Percentiles rank a stretch among this genome's conserved stretches.
These are phyloP conservation scores for Blastobotrys robertii DNA, from an alignment of 805 yeast genomes.

Conservation along the genomic window DNA sequence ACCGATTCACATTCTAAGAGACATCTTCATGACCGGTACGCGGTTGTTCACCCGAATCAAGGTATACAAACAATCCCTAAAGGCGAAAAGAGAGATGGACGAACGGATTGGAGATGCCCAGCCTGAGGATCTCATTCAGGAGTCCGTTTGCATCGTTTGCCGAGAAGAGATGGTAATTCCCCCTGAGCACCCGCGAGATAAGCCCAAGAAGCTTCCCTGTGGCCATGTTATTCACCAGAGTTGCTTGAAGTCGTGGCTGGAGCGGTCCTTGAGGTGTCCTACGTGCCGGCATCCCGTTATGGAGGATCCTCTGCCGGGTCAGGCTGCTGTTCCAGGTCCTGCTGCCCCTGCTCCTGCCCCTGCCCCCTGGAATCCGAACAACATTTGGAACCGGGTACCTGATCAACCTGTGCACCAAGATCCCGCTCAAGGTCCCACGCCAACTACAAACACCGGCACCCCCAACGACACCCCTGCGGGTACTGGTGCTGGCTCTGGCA, in stretches of 20 bases:
- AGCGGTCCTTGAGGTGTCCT: slow-evolving; percentile 88
- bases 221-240: slow-evolving; percentile 84
- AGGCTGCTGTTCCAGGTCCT: too few species aligned
- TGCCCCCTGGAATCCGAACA: background rate
- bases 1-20: slow-evolving; percentile 42
- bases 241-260: slow-evolving; percentile 88
- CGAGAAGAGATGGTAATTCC: slow-evolving; percentile 72
- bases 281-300: slow-evolving; percentile 52
- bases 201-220: slow-evolving; percentile 72
- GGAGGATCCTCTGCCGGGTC: background rate
- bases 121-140: slow-evolving; percentile 47
- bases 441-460: background rate
- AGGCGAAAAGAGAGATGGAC: slow-evolving; percentile 50
- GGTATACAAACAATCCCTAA: slow-evolving; percentile 23
- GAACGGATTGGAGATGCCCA: slow-evolving; percentile 54
- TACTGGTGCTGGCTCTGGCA: background rate
- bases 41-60: slow-evolving; percentile 21
- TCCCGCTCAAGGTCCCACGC: background rate
- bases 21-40: slow-evolving; percentile 32
- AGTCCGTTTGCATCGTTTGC: slow-evolving; percentile 73
- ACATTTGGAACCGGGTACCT: background rate
- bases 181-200: slow-evolving; percentile 31
- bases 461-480: background rate
- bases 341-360: background rate
- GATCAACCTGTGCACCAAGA: background rate